A percentile compares a stretch with the other conserved stretches of the same genome.
Conservation (phyloP, 1,284 basidiomycete genomes). For the Inonotus obliquus region DNA sequence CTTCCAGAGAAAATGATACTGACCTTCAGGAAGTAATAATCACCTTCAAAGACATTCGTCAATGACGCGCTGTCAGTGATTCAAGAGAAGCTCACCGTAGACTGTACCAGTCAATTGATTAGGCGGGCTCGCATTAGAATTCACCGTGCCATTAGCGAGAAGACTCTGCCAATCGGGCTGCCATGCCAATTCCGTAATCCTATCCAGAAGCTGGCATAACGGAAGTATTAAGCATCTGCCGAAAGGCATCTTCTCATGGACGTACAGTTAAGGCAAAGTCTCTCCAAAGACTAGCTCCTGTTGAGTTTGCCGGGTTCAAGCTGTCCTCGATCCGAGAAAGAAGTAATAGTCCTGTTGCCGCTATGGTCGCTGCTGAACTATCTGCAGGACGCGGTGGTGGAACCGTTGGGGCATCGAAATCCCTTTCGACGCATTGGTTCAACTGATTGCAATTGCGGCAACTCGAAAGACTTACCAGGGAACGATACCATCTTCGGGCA, state of each 20-base stretch:
- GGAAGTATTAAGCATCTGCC: not conserved
- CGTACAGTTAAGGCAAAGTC: slow-evolving; percentile 45
- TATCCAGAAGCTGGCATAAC: slow-evolving; percentile 40
- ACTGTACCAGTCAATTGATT: slow-evolving; percentile 61
- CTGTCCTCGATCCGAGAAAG: slow-evolving; percentile 48
- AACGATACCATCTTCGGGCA: slow-evolving; percentile 54
- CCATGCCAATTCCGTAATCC: slow-evolving; percentile 52
- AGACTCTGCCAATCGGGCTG: slow-evolving; percentile 55
- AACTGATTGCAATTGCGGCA: no score
- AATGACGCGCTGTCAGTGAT: not conserved
- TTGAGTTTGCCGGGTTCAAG: slow-evolving; percentile 29
- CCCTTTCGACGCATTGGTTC: no score
- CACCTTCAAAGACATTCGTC: slow-evolving; percentile 26
- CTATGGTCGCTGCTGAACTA: slow-evolving; percentile 62
- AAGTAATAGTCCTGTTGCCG: slow-evolving; percentile 51
- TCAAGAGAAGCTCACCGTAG: slow-evolving; percentile 42
- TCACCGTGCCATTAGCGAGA: slow-evolving; percentile 63
- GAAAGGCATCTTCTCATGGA: not conserved
- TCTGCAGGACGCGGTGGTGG: slow-evolving; percentile 52
- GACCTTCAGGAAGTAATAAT: slow-evolving; percentile 37
- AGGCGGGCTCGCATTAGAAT: slow-evolving; percentile 40
- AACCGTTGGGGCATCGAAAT: slow-evolving; percentile 58
- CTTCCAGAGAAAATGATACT: not conserved
- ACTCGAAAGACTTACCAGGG: slow-evolving; percentile 44
- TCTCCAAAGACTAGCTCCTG: slow-evolving; percentile 38